Evolutionary conservation across 148 eudicot genomes (phyloP), one percentile per base, ranked within the genome.

Genomic region (Salicornia ramosissima): DNA sequence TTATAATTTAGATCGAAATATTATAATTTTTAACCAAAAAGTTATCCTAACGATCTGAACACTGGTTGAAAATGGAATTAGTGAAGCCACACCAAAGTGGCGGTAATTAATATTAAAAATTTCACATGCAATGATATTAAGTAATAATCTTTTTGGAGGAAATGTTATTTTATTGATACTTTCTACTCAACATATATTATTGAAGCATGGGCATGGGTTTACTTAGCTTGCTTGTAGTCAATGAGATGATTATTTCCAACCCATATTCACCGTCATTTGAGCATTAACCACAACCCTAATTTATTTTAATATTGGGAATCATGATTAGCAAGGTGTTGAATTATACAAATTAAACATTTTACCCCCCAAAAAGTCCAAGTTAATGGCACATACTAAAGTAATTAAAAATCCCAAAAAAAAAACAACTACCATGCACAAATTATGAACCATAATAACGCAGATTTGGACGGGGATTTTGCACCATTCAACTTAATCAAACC

Each of bases 381-480:
- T 39, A 62, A 36, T 51, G 54, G n/a, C 26, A 45, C 67, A 61
- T 34, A 61, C 78, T 51, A 46, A 21, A 10, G 46, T 50, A 12
- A 63, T 47, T 62, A 40, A 18, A 21, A 13, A 69, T 28, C 36
- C 56, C 24, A 33, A n/a, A n/a, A n/a, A n/a, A n/a, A n/a, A 22
- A 54, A 11, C 16, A 43, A 36, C 9, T 46, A 68, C 54, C 78
- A 75, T 75, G 78, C 78, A 68, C 43, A 51, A 61, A 68, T 50
- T 39, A 51, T 67, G 42, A 67, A 11, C 57, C 64, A 75, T 68
- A 42, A 75, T 62, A 51, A 42, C 63, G 1, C 18, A 61, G 78
- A 69, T 75, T 68, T 69, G 64, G 69, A 15, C 63, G 62, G 69
- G 66, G 78, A 75, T 75, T 51, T 29, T 69, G 14, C 60, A 69